Evolutionary conservation across 176 grass and related monocot genomes (phyloP), one percentile per base, ranked within the genome.

Genomic region (Saccharum officinarum): DNA sequence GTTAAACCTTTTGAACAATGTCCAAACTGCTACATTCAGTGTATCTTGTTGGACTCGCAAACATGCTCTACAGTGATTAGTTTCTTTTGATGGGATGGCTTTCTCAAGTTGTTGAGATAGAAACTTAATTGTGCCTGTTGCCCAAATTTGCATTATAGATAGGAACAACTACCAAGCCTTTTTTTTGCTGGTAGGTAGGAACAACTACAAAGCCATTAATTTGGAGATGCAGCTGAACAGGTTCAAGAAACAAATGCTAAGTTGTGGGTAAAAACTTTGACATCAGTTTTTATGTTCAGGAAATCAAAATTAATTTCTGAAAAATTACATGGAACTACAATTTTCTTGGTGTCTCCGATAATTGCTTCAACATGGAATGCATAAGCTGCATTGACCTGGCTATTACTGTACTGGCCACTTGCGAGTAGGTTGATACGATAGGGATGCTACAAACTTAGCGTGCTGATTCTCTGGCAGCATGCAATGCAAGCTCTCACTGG

Each of bases 281-380:
- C 52, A 55, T 55, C 52, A 59, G 54, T 59, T 59, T 22, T n/a
- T 59, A 1, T 59, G 14, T 79, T 64, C 15, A 45, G n/a, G n/a
- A 79, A 79, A 79, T 44, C 28, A 7, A 79, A 30, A 61, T 79
- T 79, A 26, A 71, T 23, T 71, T 71, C 20, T 59, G 20, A 23
- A 45, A 45, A 45, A 20, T 10, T 63, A 64, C 8, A 33, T 46
- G 61, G 30, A 80, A 12, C 17, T 33, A 79, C 20, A 1, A 67
- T 33, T 34, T 38, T 33, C 26, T 11, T 65, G 55, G 40, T 30
- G 44, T 46, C 26, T 33, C 1, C 46, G 61, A 22, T 2, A 66
- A 47, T 11, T 67, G 40, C 40, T 80, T 67, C 41, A 67, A 8
- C 26, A 33, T 17, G 42, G 18, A 66, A 50, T 50, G 63, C 17